Evolutionary conservation across 371 early-diverging fungal genomes (phyloP), one percentile per base, ranked within the genome.

Genomic region (Mucor lusitanicus): DNA sequence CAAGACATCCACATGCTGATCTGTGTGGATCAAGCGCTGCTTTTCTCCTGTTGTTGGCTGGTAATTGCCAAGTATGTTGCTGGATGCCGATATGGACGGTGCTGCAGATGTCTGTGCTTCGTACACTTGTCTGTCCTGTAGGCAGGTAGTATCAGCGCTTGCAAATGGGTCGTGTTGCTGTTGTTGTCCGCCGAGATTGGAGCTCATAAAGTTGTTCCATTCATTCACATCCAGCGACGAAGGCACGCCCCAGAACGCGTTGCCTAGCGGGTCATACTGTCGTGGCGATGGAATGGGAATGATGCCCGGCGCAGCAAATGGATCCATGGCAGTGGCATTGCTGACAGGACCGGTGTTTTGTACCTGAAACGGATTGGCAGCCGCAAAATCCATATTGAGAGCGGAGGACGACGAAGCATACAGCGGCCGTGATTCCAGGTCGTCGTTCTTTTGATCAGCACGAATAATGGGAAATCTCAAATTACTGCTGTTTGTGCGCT

Each of bases 1-100:
- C n/a, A 80, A 50, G 3, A 78, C 59, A 59, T 80, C 81, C 6
- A 79, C 79, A 53, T 76, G 63, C 25, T 61, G 68, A 60, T 78
- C 77, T 19, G 67, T 74, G 44, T 79, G 77, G n/a, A 76, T 76
- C 32, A 79, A 54, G 33, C 69, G 61, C 12, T 72, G 59, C 27
- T 68, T 72, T 61, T 63, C 59, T 33, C 28, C 30, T 53, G 55
- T n/a, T 55, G 68, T 0, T 55, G 58, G 19, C 8, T 50, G 50
- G 11, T 50, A 50, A 12, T 11, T 50, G 9, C 9, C 19, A 9
- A 42, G 15, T n/a, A 0, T 42, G 15, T 19, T 44, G 7, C 19
- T 44, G 32, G 60, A 37, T 7, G 40, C 19, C 27, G 46, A 30
- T 56, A 37, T 11, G 3, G 60, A 33, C 61, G 71, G 62, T 70